Base-by-base conservation (phyloP, 495 filamentous ascomycete genomes). In the Penicillium macrosclerotiorum region DNA sequence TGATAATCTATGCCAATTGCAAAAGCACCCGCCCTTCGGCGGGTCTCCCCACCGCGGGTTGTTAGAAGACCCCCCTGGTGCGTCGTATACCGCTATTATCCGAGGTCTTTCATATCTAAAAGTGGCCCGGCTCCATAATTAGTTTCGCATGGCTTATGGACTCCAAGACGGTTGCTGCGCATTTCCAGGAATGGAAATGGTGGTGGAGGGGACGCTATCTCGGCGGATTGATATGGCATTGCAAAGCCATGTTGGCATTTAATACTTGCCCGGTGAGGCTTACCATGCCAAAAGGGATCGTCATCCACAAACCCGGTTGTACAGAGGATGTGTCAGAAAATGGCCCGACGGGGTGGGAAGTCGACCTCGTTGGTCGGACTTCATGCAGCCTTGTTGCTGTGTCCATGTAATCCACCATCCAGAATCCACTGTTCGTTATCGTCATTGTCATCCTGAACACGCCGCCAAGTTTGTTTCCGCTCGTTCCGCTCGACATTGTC, bases 341-440 rank as follows among this genome's bases (percentile, higher is more conserved):
- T 4, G 6, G 8, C 12, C 3, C 3, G 23, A 37, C 4, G 19
- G 4, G 1, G 11, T 7, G 1, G 18, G 1, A 23, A 22, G 20
- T 42, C 29, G 8, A 33, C 12, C 18, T 32, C 19, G 12, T 5
- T 16, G 8, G 27, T 35, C 14, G 42, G 22, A 18, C n/a, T n/a
- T 29, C 32, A 49, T 30, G 24, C 26, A n/a, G 30, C 11, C 13
- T 20, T 7, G 8, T 29, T 22, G 14, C 39, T 57, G 27, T 68
- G 59, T 5, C 89, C 87, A 64, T 86, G 82, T 4, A 80, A 57
- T 8, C 92, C 88, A 0, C 92, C 92, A 66, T 96, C 86, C 4
- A 96, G 67, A 49, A 96, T 96, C 68, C 91, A 84, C n/a, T 77
- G 79, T 67, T 96, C 92, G 54, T 96, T 96, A 62, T 96, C 83